Evolutionary conservation across 768 basidiomycete species (phyloP), one percentile per base, ranked within the genome.

Genomic region (Leccinum variicolor): DNA sequence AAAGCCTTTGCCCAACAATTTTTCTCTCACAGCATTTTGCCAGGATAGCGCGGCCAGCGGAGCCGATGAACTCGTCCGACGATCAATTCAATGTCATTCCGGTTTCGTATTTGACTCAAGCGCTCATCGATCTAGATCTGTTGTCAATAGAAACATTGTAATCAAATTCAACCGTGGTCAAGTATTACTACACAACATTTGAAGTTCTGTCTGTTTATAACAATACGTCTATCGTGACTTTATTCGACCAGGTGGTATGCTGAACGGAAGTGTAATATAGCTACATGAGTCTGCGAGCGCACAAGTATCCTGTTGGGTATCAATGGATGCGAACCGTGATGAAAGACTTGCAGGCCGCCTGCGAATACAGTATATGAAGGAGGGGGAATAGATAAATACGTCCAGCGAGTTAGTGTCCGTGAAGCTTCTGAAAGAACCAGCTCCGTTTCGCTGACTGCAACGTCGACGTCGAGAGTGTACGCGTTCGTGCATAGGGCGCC

Each of bases 391-490:
- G 2, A 39, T 34, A 19, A 31, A 43, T 31, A 46, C 39, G 34
- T 15, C 28, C 41, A 15, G 4, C 14, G 3, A 1, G 3, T 62
- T 19, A 62, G 23, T 49, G 29, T 31, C 52, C 50, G 1, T 55
- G 46, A 1, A 57, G 45, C 48, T 56, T 66, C 29, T 58, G 65
- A 25, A 66, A 39, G 0, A 73, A 19, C 64, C 64, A 60, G 19
- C 58, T 53, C 13, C 66, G 50, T 53, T 41, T 57, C 3, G 14
- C 53, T 3, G 31, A 15, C 3, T 49, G 58, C 13, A 59, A 23
- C 7, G 54, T 19, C 2, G 62, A 6, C 7, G 15, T 0, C 13
- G 62, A 48, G 4, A 21, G 31, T 4, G 61, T 45, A 1, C 26
- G 52, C 5, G 57, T n/a, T 2, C 4, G 28, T 1, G 41, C 0